A percentile compares a stretch with the other conserved stretches of the same genome.
These are phyloP conservation scores for Candida chilensis DNA, from an alignment of 805 yeast genomes.

Conservation along the genomic window DNA sequence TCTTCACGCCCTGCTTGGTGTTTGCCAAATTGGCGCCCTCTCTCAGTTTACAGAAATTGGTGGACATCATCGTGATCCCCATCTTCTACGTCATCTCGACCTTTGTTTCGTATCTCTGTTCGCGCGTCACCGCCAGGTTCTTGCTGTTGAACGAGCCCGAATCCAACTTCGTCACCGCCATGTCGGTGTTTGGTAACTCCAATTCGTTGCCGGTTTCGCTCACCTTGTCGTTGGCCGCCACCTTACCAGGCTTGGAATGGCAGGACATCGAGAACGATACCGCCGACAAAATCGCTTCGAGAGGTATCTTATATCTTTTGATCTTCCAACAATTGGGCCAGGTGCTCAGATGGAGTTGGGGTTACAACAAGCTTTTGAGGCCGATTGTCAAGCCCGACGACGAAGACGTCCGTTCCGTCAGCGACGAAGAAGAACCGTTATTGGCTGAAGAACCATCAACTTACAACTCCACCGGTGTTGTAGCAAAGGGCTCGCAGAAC, in stretches of 20 bases:
- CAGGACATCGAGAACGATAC: conserved; percentile 59
- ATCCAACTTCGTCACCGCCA: conserved; percentile 87
- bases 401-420: too few species aligned
- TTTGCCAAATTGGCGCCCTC: conserved; percentile 69
- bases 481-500: not conserved
- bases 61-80: conserved; percentile 81
- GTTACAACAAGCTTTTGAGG: conserved; percentile 62
- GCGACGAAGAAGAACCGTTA: not conserved
- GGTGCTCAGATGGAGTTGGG: conserved; percentile 82
- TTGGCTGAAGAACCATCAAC: not conserved
- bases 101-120: conserved; percentile 57
- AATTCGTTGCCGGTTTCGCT: conserved; percentile 91
- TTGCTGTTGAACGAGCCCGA: conserved; percentile 64
- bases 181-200: conserved; percentile 95
- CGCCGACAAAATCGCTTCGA: conserved; percentile 62
- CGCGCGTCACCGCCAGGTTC: conserved; percentile 42
- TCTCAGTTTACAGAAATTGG: conserved; percentile 64
- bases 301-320: conserved; percentile 67
- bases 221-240: conserved; percentile 68
- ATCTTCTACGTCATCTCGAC: conserved; percentile 79
- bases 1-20: conserved; percentile 93
- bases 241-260: conserved; percentile 72
- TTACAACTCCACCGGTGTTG: not conserved
- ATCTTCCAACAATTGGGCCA: conserved; percentile 82
- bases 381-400: too few species aligned